phyloP scores from a whole-genome alignment of 345 rosid species.

The Gossypium anomalum region DNA sequence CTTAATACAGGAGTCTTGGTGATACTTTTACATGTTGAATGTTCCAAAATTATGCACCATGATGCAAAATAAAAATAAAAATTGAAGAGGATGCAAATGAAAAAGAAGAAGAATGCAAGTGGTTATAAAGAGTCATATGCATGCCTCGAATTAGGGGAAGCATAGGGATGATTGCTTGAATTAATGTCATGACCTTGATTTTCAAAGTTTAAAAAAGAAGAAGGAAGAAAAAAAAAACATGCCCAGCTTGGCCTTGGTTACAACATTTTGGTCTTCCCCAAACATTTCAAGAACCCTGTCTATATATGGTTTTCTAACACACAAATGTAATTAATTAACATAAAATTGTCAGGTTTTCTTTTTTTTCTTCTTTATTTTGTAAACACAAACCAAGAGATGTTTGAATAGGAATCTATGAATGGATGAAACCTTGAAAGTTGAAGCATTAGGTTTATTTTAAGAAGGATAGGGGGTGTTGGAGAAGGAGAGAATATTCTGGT shows the following conservation, averaged over 20 bases:
- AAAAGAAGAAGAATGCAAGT: not conserved
- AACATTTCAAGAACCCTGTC: not conserved
- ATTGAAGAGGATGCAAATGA: not conserved
- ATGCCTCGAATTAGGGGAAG: constrained; percentile 1
- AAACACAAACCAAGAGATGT: constrained; percentile 8
- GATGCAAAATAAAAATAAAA: no score
- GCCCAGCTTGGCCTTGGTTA: constrained; percentile 36
- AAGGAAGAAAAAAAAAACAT: constrained; percentile 33
- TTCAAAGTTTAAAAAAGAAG: constrained; percentile 18
- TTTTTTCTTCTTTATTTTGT: not conserved
- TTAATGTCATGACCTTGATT: not conserved
- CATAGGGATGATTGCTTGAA: not conserved
- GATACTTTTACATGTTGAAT: no score
- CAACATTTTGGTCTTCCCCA: constrained; percentile 48
- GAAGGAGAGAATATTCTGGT: constrained; percentile 86
- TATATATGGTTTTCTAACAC: not conserved
- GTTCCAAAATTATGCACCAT: no score
- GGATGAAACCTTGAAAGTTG: constrained; percentile 40
- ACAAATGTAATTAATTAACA: not conserved
- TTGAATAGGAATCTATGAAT: constrained; percentile 21
- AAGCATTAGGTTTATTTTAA: constrained; percentile 17
- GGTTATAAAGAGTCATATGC: not conserved
- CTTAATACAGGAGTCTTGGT: fast-evolving
- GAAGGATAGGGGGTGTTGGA: constrained; percentile 32
- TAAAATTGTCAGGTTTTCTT: not conserved